These are phyloP conservation scores for Penicillium sp. DNA, from an alignment of 2,329 filamentous ascomycete species.

Conservation along the genomic window DNA sequence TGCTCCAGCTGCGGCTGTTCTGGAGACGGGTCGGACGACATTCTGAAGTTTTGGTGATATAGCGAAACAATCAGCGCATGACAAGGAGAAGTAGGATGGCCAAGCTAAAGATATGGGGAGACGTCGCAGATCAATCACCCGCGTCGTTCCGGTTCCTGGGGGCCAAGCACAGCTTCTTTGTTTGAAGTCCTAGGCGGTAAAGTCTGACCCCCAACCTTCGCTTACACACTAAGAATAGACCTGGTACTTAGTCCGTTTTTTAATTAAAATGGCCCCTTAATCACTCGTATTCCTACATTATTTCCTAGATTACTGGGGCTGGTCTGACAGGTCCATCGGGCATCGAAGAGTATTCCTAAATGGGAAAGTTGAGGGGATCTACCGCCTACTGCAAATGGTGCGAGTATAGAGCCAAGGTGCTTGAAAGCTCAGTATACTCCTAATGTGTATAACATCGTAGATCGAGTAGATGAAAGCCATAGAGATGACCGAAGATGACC, in stretches of 20 bases:
- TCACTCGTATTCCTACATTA: not conserved
- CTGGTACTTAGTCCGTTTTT: not conserved
- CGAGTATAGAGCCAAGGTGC: too few relatives aligned
- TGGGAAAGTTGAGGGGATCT: not conserved
- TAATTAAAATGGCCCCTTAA: not conserved
- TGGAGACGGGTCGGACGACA: slow-evolving; percentile 23
- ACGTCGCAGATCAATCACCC: not conserved
- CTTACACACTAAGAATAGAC: not conserved
- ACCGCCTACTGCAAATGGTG: not conserved
- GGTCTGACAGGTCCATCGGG: not conserved
- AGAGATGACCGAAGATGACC: not conserved
- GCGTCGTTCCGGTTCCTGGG: not conserved
- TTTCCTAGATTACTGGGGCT: not conserved
- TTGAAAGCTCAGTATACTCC: too few relatives aligned
- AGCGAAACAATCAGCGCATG: slow-evolving; percentile 8
- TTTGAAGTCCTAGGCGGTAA: not conserved
- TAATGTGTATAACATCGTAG: not conserved
- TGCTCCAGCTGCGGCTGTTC: slow-evolving; percentile 35
- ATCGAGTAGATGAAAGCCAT: too few relatives aligned
- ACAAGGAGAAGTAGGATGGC: not conserved
- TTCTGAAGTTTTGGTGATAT: slow-evolving; percentile 5
- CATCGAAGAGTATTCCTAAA: not conserved
- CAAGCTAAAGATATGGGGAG: not conserved
- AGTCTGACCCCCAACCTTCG: not conserved
- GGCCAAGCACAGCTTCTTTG: not conserved